Evolutionary conservation across 2,329 filamentous ascomycete species (phyloP).

Genomic region (Didymella exigua): DNA sequence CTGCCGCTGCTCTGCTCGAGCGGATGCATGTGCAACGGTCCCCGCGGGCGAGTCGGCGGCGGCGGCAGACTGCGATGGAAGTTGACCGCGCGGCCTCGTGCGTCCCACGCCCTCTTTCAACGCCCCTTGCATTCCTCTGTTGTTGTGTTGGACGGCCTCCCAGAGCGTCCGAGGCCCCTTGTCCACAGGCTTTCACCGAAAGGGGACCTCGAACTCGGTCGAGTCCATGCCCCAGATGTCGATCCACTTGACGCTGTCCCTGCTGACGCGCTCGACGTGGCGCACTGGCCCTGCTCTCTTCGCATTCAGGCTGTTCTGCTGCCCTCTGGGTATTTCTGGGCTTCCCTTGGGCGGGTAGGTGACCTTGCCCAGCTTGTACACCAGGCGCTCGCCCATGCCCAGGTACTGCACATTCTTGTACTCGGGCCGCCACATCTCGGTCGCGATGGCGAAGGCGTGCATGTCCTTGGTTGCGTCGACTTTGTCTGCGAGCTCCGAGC

Average conservation of each 20-base stretch:
- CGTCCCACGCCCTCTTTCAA: too few species aligned
- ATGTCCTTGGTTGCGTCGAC: conserved; percentile 38
- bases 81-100: too few species aligned
- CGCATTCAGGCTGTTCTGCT: conserved; percentile 35
- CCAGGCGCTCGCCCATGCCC: conserved; percentile 45
- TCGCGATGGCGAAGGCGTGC: conserved; percentile 40
- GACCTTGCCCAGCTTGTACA: conserved; percentile 47
- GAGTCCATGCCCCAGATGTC: conserved; percentile 55
- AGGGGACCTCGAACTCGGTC: conserved; percentile 39
- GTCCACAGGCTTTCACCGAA: conserved; percentile 22
- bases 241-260: conserved; percentile 48
- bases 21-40: too few species aligned
- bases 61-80: too few species aligned
- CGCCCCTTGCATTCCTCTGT: background rate
- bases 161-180: background rate
- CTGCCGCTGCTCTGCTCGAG: too few species aligned
- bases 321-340: conserved; percentile 6
- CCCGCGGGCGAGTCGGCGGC: too few species aligned
- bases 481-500: conserved; percentile 33
- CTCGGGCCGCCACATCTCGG: conserved; percentile 44
- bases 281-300: conserved; percentile 36
- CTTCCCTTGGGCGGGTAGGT: conserved; percentile 30
- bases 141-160: background rate
- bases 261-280: conserved; percentile 39
- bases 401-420: conserved; percentile 47